A percentile compares a stretch with the other conserved stretches of the same genome.
Evolutionary conservation across 2,329 filamentous ascomycete species (phyloP).

Genomic region (Cryphonectria japonica): DNA sequence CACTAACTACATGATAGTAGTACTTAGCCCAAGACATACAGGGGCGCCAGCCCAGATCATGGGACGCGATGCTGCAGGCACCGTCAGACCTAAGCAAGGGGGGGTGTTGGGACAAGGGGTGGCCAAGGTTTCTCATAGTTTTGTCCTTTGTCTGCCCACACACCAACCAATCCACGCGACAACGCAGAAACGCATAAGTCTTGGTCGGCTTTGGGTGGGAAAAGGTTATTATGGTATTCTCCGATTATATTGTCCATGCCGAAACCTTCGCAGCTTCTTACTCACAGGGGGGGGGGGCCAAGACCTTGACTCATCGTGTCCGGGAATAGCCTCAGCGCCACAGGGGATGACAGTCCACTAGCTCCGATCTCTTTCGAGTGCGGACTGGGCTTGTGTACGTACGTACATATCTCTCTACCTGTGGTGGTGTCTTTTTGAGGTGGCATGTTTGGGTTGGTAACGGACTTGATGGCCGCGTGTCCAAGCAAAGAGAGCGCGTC

Average conservation of each 20-base stretch:
- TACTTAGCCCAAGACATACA: background rate
- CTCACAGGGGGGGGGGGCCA: background rate
- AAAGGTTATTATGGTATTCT: background rate
- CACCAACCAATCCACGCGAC: background rate
- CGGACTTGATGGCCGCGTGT: background rate
- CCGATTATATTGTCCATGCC: background rate
- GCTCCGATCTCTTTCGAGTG: constrained; percentile 2
- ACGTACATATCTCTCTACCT: background rate
- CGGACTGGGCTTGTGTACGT: background rate
- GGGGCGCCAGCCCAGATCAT: constrained; percentile 4
- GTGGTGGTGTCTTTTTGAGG: background rate
- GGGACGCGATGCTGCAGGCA: constrained; percentile 7
- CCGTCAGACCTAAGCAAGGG: constrained; percentile 11
- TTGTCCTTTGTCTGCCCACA: background rate
- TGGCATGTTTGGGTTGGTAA: background rate
- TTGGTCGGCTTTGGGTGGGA: background rate
- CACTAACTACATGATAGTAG: background rate
- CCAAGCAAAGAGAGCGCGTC: background rate
- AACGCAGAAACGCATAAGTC: background rate
- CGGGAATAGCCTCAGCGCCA: constrained; percentile 19
- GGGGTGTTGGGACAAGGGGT: too few species aligned
- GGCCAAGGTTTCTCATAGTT: background rate
- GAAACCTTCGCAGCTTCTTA: background rate
- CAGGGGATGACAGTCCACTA: constrained; percentile 13
- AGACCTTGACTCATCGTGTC: constrained; percentile 11